A percentile compares a stretch with the other conserved stretches of the same genome.
Conservation (phyloP, 2,329 filamentous ascomycete species). For the Diplodia intermedia region DNA sequence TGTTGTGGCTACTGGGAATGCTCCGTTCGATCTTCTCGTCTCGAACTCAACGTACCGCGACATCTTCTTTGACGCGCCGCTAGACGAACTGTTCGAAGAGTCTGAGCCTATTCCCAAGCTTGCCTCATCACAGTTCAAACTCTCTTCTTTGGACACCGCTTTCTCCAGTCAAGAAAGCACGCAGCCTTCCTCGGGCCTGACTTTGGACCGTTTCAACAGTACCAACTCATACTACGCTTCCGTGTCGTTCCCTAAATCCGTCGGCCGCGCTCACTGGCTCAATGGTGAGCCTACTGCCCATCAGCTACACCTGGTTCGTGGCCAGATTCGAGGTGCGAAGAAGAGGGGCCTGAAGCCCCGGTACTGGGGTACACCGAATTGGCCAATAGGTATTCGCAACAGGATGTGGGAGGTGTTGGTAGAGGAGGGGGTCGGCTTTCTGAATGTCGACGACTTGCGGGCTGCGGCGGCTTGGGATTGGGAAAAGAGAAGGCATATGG, state of each 20-base stretch:
- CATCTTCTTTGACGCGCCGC: conserved; percentile 63
- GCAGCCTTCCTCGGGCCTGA: conserved; percentile 47
- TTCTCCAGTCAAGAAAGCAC: conserved; percentile 55
- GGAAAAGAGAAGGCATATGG: conserved; percentile 44
- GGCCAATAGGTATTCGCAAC: conserved; percentile 62
- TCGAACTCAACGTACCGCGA: conserved; percentile 59
- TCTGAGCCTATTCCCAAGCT: conserved; percentile 13
- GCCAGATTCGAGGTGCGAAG: conserved; percentile 61
- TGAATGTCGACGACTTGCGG: conserved; percentile 65
- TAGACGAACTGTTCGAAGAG: conserved; percentile 47
- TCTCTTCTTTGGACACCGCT: neutral
- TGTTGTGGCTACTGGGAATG: conserved; percentile 61
- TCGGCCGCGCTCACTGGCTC: conserved; percentile 47
- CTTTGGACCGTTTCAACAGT: conserved; percentile 60
- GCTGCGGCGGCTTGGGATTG: conserved; percentile 58
- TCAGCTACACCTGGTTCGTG: conserved; percentile 57
- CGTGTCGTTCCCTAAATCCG: conserved; percentile 60
- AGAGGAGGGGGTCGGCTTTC: conserved; percentile 60
- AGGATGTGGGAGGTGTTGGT: conserved; percentile 62
- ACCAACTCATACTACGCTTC: conserved; percentile 73
- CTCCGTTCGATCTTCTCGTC: conserved; percentile 57
- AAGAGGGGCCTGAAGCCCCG: conserved; percentile 60
- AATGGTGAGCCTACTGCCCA: conserved; percentile 55
- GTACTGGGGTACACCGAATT: conserved; percentile 64
- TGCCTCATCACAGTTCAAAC: neutral